Base-by-base conservation (phyloP, 441 rosid species). In the Gossypium trilobum region DNA sequence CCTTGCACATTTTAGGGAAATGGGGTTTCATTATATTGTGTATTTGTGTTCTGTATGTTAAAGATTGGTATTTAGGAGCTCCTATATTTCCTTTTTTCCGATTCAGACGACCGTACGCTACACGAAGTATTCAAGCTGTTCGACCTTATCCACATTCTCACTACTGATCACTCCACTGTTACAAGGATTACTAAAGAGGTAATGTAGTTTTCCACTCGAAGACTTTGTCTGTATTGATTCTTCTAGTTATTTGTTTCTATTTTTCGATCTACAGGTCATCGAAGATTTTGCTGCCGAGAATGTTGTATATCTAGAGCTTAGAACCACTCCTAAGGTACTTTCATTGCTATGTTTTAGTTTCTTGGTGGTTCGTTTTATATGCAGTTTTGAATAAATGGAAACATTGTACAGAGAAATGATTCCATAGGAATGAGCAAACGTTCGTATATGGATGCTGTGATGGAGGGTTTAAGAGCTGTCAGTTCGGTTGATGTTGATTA, bases 251-350 rank as follows among this genome's bases (percentile, higher is more conserved):
- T 82, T 52, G 16, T 72, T 10, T 3, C 55, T 54, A 25, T 31
- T 74, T 31, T 74, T 23, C 23, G 5, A 8, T 14, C 61, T 31
- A 57, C 77, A 95, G 99, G 99, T 95, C 62, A 80, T 92, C 31
- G 92, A 92, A 84, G 99, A 95, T 73, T 95, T 95, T 85, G 97
- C 87, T 77, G 77, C 77, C 51, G 87, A 89, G 66, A 91, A 87
- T 77, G 91, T 85, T 75, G 88, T 89, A 2, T 95, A 95, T 80
- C 83, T 92, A 4, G 99, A 95, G 84, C 77, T 95, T 73, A 76
- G 99, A 83, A 95, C 99, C 63, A 92, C 98, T 72, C 99, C 99
- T 17, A 92, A 95, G 99, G 99, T 92, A 80, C 64, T 72, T 54
- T 22, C 14, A 65, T 61, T 27, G 17, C 74, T 46, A 36, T 5